These are phyloP conservation scores for Monosporozyma servazzii DNA, from an alignment of 805 yeast species.

Conservation along the genomic window DNA sequence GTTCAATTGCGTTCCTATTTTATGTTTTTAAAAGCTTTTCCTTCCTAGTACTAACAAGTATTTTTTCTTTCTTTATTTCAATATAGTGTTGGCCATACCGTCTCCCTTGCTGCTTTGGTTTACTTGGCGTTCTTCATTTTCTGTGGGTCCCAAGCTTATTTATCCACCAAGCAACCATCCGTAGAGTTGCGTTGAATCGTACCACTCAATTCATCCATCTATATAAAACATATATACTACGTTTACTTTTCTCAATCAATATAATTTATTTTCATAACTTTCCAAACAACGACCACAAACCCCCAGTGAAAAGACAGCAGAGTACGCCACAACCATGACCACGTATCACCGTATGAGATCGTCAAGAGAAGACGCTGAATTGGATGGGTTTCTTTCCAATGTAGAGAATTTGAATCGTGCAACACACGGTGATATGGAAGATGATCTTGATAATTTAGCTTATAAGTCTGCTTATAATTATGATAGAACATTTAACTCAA, in stretches of 20 bases:
- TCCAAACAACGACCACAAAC: too few relatives aligned
- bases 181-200: slow-evolving; percentile 39
- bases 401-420: slow-evolving; percentile 21
- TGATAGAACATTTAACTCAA: slow-evolving; percentile 21
- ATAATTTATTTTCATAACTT: too few relatives aligned
- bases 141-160: slow-evolving; percentile 77
- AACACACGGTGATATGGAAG: slow-evolving; percentile 2
- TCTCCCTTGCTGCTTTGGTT: slow-evolving; percentile 80
- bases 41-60: too few relatives aligned
- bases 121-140: slow-evolving; percentile 73
- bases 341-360: neutral
- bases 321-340: neutral
- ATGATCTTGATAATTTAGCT: slow-evolving; percentile 9
- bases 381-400: slow-evolving; percentile 19
- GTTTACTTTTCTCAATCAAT: too few relatives aligned
- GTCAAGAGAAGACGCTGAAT: slow-evolving; percentile 11
- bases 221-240: too few relatives aligned
- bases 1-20: slow-evolving; percentile 9
- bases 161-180: slow-evolving; percentile 55
- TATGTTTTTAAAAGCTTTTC: neutral
- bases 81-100: slow-evolving; percentile 71
- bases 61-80: too few relatives aligned
- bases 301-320: too few relatives aligned
- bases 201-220: neutral
- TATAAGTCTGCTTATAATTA: slow-evolving; percentile 27